A percentile compares a stretch with the other conserved stretches of the same genome.
These are phyloP conservation scores for Beta vulgaris DNA, from an alignment of 148 eudicot genomes.

Conservation along the genomic window DNA sequence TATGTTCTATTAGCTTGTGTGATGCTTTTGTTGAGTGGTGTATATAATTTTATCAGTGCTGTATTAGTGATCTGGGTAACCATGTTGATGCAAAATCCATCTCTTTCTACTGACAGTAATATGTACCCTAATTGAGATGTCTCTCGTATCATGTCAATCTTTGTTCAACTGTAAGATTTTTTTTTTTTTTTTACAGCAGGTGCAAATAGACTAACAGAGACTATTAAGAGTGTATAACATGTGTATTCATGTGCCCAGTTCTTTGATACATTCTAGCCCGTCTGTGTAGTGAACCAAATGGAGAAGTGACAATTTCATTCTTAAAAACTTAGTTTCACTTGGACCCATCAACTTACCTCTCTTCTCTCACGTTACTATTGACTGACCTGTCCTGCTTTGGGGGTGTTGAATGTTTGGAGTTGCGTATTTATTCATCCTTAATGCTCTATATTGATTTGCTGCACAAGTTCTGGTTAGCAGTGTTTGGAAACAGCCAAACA, in stretches of 20 bases:
- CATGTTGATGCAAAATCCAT: constrained; percentile 4
- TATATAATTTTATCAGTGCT: constrained; percentile 9
- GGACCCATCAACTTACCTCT: neutral
- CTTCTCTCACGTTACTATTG: neutral
- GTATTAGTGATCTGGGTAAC: neutral
- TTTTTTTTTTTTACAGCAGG: no score
- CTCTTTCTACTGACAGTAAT: no score
- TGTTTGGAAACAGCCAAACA: no score
- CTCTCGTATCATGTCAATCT: neutral
- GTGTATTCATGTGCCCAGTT: neutral
- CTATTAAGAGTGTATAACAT: neutral
- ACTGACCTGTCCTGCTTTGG: neutral
- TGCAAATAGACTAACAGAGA: neutral
- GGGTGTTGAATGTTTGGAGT: neutral
- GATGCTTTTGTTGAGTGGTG: constrained; percentile 15
- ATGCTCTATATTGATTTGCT: neutral
- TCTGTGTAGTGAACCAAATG: neutral
- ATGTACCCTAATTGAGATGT: neutral
- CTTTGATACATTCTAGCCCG: neutral
- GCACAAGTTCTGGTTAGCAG: no score
- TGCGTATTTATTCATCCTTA: neutral
- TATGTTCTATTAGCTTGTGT: constrained; percentile 58
- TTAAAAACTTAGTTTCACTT: neutral
- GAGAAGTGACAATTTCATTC: neutral
- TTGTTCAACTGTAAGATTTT: neutral